A percentile compares a stretch with the other conserved stretches of the same genome.
These are phyloP conservation scores for Miamiensis avidus DNA, from an alignment of 169 alveolate genomes.

Conservation along the genomic window DNA sequence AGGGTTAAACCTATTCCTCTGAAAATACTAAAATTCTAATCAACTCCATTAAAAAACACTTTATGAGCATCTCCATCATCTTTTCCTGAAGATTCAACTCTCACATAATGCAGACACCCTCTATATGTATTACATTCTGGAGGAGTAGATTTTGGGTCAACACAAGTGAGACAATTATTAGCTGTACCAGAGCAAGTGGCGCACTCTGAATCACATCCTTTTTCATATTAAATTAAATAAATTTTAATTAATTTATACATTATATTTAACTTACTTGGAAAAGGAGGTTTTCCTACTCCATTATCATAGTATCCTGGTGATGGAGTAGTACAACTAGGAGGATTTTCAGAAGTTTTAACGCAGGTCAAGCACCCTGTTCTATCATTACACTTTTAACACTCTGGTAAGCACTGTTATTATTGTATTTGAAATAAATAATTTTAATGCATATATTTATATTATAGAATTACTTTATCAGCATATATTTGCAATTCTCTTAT, in stretches of 20 bases:
- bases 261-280: not conserved
- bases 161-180: not conserved
- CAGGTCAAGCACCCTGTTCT: not conserved
- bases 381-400: not conserved
- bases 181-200: not conserved
- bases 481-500: not conserved
- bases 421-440: too few relatives aligned
- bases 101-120: not conserved
- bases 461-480: too few relatives aligned
- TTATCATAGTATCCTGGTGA: not conserved
- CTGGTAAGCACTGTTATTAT: not conserved
- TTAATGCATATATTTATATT: too few relatives aligned
- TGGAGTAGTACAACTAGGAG: not conserved
- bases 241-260: too few relatives aligned
- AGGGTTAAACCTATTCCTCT: not conserved
- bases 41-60: not conserved
- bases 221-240: too few relatives aligned
- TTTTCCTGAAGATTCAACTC: not conserved
- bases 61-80: not conserved
- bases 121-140: not conserved
- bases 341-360: not conserved
- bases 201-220: not conserved
- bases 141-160: not conserved
- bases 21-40: too few relatives aligned
- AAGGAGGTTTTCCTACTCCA: not conserved